Conservation (phyloP, 2,329 filamentous ascomycete species). For the Escovopsis sp. region DNA sequence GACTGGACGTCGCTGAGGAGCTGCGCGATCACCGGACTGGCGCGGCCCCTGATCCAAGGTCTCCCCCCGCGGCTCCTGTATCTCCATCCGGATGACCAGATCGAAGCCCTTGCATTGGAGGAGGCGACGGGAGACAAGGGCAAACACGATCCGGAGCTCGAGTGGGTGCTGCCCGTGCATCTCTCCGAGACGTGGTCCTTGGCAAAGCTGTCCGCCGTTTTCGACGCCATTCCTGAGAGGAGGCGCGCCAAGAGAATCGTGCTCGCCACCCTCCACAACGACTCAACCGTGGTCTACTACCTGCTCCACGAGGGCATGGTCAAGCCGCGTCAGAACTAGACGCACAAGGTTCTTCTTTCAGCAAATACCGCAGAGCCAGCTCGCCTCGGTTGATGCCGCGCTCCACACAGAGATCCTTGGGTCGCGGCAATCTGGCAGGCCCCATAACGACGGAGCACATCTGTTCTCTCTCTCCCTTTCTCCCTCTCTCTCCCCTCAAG, state of each 20-base stretch:
- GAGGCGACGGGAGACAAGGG: conserved; percentile 30
- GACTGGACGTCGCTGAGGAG: conserved; percentile 51
- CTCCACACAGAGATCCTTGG: too few relatives aligned
- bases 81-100: conserved; percentile 70
- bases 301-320: conserved; percentile 76
- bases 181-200: conserved; percentile 60
- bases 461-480: background rate
- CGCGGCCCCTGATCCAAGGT: conserved; percentile 54
- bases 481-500: background rate
- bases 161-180: conserved; percentile 67
- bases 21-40: conserved; percentile 23
- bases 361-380: too few relatives aligned
- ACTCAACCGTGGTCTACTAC: conserved; percentile 76
- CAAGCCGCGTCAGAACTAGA: conserved; percentile 69
- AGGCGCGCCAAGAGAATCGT: conserved; percentile 50
- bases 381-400: too few relatives aligned
- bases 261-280: conserved; percentile 61
- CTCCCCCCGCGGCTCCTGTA: conserved; percentile 61
- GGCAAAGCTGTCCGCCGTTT: conserved; percentile 49
- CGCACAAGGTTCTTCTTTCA: background rate
- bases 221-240: conserved; percentile 43
- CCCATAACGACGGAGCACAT: too few relatives aligned
- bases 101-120: conserved; percentile 51
- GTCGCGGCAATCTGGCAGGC: too few relatives aligned
- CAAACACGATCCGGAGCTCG: conserved; percentile 39